Evolutionary conservation across 176 grass and related monocot genomes (phyloP), one percentile per base, ranked within the genome.

Genomic region (Canna indica): DNA sequence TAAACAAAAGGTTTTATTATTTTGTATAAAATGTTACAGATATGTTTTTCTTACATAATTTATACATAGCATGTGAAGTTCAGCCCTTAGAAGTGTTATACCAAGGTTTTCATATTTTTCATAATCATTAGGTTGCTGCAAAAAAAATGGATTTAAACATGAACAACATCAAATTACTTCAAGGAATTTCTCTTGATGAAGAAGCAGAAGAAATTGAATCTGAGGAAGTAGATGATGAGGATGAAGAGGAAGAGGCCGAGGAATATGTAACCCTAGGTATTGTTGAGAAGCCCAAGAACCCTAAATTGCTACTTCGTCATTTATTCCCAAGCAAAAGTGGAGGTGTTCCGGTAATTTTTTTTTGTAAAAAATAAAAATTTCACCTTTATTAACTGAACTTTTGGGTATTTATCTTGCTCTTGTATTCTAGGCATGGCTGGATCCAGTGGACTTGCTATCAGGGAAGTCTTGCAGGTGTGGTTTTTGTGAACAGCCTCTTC

Each of bases 301-400:
- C 82, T 11, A 79, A 73, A 10, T 78, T 81, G 47, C 82, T 99
- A 35, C 89, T 93, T 29, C 80, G 86, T 61, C 89, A 93, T 41
- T 36, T 85, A 26, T 99, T 99, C 73, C 89, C 94, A 46, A 88
- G 82, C 77, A 99, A 99, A 88, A 86, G 75, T 18, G 90, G 94
- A 46, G 82, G 82, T 36, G 69, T 78, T 53, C 94, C 90, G 53
- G 84, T 93, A 34, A 31, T 39, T 50, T 18, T 20, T 30, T 53
- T 26, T 5, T 62, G 27, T 5, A 25, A 16, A 12, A 1, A 22
- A 71, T 12, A 60, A 25, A 7, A 32, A 17, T n/a, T 42, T 66
- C 26, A 61, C 73, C 35, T 71, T 79, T 36, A 7, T 30, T 14
- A 25, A 20, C 39, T 62, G 14, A 67, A 4, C 41, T 70, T 62